Base-by-base conservation (phyloP, 805 yeast genomes). In the Saccharomycopsis microspora region DNA sequence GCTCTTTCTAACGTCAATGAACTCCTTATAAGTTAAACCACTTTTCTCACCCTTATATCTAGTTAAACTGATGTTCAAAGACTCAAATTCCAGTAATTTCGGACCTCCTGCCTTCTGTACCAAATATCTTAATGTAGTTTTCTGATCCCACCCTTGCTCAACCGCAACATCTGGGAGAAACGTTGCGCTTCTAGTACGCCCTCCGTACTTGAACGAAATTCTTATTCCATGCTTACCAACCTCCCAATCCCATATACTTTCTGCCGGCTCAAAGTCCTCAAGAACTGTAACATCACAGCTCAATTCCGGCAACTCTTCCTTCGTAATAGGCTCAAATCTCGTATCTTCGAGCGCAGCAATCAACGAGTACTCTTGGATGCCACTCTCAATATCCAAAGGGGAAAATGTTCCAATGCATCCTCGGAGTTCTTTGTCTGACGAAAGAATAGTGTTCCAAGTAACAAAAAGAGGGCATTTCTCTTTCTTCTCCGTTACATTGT, bases 331-430 rank as follows among this genome's bases (percentile, higher is more conserved):
- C 1, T 69, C 57, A 60, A 93, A 93, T 42, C 98, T 65, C 1
- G 80, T 60, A 57, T 93, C 98, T 45, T 85, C 76, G 5, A 87
- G 64, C 0, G 95, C 96, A 41, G 89, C 79, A 36, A 71, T 64
- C 11, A 82, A 46, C 0, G 96, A 71, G 58, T 80, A 90, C 37
- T 70, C 69, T 28, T 66, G 60, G 3, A 88, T 71, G 0, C 93
- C 96, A 1, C 58, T 44, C 11, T 72, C 78, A 2, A 85, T 55
- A 0, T 72, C 69, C 48, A 73, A 61, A 10, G 74, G 64, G 19
- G 70, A 66, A 60, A 93, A 93, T 0, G 96, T 89, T 1, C 98
- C 98, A 47, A 90, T 93, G 59, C 98, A 90, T 0, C 98, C 98
- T 40, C 97, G 69, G 43, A 90, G 66, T 9, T 67, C 64, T 30